A percentile compares a stretch with the other conserved stretches of the same genome.
These are phyloP conservation scores for Globisporangium canariense DNA, from an alignment of 352 stramenopile genomes.

Conservation along the genomic window DNA sequence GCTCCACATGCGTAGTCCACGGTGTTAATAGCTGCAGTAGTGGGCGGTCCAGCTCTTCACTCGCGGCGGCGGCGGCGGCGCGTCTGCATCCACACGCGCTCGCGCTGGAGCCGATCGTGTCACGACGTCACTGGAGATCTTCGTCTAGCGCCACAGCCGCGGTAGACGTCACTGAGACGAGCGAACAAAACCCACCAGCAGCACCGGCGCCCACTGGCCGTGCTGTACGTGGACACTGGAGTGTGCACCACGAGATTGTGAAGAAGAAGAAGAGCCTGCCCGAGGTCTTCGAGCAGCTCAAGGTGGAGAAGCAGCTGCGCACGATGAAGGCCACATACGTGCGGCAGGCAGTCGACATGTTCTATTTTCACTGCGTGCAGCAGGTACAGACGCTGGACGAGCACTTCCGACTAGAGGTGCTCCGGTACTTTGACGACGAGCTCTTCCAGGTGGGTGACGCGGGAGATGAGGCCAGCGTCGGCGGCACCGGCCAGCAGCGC, in stretches of 20 bases:
- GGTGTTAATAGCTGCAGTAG: not conserved
- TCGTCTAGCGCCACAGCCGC: not conserved
- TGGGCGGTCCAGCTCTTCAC: not conserved
- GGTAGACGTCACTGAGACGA: not conserved
- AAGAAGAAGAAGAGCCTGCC: constrained; percentile 43
- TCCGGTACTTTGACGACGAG: constrained; percentile 50
- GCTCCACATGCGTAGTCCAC: not conserved
- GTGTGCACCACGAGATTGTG: constrained; percentile 50
- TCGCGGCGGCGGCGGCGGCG: not conserved
- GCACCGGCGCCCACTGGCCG: not conserved
- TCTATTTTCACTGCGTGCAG: constrained; percentile 76
- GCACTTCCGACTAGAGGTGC: constrained; percentile 26
- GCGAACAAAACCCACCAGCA: not conserved
- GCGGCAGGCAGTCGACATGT: constrained; percentile 60
- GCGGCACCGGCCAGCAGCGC: not conserved
- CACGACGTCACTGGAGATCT: constrained; percentile 1
- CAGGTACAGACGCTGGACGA: constrained; percentile 30
- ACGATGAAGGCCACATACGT: constrained; percentile 24
- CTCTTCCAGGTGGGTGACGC: constrained; percentile 29
- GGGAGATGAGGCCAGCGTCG: not conserved
- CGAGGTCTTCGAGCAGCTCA: constrained; percentile 47
- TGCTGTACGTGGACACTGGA: constrained; percentile 17
- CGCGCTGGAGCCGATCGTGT: not conserved
- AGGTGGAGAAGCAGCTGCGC: constrained; percentile 34
- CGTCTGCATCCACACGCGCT: not conserved